Percentiles rank a stretch among this genome's conserved stretches.
Conservation (phyloP, 108 stramenopile species). For the Skeletonema grethae region DNA sequence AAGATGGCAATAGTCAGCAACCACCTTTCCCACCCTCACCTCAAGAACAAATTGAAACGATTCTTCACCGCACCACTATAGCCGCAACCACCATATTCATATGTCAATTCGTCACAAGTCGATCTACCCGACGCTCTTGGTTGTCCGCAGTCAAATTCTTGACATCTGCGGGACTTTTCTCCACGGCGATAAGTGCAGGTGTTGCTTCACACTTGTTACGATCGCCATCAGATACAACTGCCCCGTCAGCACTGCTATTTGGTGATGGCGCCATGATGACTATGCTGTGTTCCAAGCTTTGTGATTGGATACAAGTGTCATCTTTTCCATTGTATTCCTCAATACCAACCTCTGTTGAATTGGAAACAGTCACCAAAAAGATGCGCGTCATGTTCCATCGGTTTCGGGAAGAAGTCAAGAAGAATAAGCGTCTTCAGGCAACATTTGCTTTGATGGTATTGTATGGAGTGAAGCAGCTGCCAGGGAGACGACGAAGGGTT, state of each 20-base stretch:
- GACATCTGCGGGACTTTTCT: constrained; percentile 30
- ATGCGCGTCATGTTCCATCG: not conserved
- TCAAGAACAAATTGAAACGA: constrained; percentile 17
- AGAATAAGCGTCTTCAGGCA: constrained; percentile 32
- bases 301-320: constrained; percentile 8
- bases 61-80: constrained; percentile 22
- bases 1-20: not conserved
- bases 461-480: constrained; percentile 23
- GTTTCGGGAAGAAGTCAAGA: constrained; percentile 25
- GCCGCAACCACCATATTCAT: constrained; percentile 29
- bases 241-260: not conserved
- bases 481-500: not conserved
- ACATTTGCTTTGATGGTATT: constrained; percentile 30
- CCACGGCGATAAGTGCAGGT: constrained; percentile 29
- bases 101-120: constrained; percentile 32
- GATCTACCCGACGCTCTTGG: constrained; percentile 35
- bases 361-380: not conserved
- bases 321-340: not conserved
- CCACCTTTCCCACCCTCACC: constrained; percentile 7
- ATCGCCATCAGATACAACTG: not conserved
- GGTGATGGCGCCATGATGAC: not conserved
- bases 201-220: constrained; percentile 17
- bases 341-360: not conserved
- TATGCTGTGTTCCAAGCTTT: constrained; percentile 7
- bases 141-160: constrained; percentile 21